Base-by-base conservation (phyloP, 2,329 filamentous ascomycete genomes). In the Cladobotryum mycophilum region DNA sequence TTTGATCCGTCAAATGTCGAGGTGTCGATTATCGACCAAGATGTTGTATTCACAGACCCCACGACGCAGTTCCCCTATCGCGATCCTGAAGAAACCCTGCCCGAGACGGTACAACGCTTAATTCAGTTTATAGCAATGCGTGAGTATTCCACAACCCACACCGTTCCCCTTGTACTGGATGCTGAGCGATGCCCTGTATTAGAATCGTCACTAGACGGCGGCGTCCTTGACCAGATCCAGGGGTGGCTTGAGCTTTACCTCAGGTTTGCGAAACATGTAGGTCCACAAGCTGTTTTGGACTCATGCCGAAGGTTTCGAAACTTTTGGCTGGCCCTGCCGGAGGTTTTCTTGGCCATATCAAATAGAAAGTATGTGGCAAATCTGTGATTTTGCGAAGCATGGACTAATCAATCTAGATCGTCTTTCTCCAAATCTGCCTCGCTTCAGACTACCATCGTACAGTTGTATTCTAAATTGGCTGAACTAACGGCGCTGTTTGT, bases 271-370 rank as follows among this genome's bases (percentile, higher is more conserved):
- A 61, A 58, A 34, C 57, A 59, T 17, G 65, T 67, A 15, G 58
- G 69, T 3, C 59, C 64, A 20, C 60, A 66, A 11, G 58, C 60
- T 3, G 67, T 73, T 5, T 60, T 71, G n/a, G 66, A 74, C 22
- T 72, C 73, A 2, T 76, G 71, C 49, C 64, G 62, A 14, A 66
- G 67, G 33, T 67, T 81, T 51, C 67, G 61, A 34, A 59, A 67
- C 3, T 76, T 84, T 55, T 85, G 81, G 81, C 56, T 63, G 33
- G 54, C 62, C 3, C 68, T 84, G 22, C 78, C 81, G 1, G 73
- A 76, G 0, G 57, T 83, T 9, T 67, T 81, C 15, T 45, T 56
- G 6, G 58, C 64, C 22, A 55, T 69, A 37, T 52, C 53, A 33
- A 56, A 48, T 34, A 67, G 72, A 51, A 73, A 69, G 76, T 78